A percentile compares a stretch with the other conserved stretches of the same genome.
Evolutionary conservation across 2,329 filamentous ascomycete species (phyloP).

Genomic region (Neoarthrinium moseri): DNA sequence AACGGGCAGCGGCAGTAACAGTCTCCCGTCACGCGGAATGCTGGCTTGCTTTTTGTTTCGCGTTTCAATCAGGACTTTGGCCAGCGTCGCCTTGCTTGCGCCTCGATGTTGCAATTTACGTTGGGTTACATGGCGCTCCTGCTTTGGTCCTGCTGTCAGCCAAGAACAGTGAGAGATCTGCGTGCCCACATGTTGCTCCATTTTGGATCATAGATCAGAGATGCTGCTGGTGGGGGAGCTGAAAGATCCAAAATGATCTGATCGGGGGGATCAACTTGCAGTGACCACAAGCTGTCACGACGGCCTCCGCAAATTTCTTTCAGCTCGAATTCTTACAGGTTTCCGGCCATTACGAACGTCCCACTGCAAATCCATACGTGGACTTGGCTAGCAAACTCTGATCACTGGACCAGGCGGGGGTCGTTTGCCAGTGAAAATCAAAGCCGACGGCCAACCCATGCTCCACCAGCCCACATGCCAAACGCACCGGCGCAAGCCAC

Average conservation of each 20-base stretch:
- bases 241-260: slow-evolving; percentile 1
- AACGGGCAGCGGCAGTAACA: too few species aligned
- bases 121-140: too few species aligned
- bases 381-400: neutral
- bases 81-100: too few species aligned
- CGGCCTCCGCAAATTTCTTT: slow-evolving; percentile 1
- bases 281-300: neutral
- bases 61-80: too few species aligned
- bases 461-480: slow-evolving; percentile 4
- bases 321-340: slow-evolving; percentile 1
- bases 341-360: neutral
- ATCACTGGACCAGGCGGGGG: neutral
- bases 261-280: slow-evolving; percentile 2
- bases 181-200: too few species aligned
- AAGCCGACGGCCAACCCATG: neutral
- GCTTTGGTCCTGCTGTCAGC: too few species aligned
- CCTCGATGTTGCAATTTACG: too few species aligned
- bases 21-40: too few species aligned
- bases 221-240: too few species aligned
- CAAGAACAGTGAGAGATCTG: too few species aligned
- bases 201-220: too few species aligned
- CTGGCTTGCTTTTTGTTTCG: too few species aligned
- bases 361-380: neutral
- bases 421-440: neutral
- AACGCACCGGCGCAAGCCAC: slow-evolving; percentile 6